Base-by-base conservation (phyloP, 495 filamentous ascomycete species). In the Parachaetomium inaequale region DNA sequence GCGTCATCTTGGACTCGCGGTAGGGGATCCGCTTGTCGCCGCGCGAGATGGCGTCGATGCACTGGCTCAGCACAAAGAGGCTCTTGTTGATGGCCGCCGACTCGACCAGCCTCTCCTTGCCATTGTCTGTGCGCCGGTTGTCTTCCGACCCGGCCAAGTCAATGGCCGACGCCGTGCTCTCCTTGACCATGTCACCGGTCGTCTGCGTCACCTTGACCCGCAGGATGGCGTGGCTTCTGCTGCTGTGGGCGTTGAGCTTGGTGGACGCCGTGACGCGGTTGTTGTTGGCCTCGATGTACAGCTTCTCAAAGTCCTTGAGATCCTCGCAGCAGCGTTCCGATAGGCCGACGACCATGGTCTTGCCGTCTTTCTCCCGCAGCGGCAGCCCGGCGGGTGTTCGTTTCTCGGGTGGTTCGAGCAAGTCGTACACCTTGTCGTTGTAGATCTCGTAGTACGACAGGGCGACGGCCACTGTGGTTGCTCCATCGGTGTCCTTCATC, bases 81-180 rank as follows among this genome's bases (percentile, higher is more conserved):
- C 88, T 93, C 78, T 97, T 98, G 81, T 98, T 98, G 79, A 98
- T 98, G 70, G 91, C 95, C 2, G 93, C 91, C n/a, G 92, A 96
- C 73, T 98, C 94, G 2, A 95, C 82, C 79, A 98, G 82, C 15
- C 94, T 81, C 69, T 96, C 92, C 75, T 94, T 95, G 63, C 88
- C 91, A 75, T 98, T 98, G 36, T 96, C 92, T 0, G 94, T 98
- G 36, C 94, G 76, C 26, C 94, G 81, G 72, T 98, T 98, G 71
- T 98, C 94, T 74, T 98, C 94, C 14, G 92, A 96, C 11, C 94
- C 94, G 51, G 94, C 94, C 65, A 98, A 81, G 78, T 98, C 94
- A 75, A 98, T 98, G 62, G 93, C 93, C 2, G 92, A 96, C 6
- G 89, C 91, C 3, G 87, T 94, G 74, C 90, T 95, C 58, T 90